Evolutionary conservation across 202 grass and related monocot genomes (phyloP).

Genomic region (Cymbopogon flexuosus): DNA sequence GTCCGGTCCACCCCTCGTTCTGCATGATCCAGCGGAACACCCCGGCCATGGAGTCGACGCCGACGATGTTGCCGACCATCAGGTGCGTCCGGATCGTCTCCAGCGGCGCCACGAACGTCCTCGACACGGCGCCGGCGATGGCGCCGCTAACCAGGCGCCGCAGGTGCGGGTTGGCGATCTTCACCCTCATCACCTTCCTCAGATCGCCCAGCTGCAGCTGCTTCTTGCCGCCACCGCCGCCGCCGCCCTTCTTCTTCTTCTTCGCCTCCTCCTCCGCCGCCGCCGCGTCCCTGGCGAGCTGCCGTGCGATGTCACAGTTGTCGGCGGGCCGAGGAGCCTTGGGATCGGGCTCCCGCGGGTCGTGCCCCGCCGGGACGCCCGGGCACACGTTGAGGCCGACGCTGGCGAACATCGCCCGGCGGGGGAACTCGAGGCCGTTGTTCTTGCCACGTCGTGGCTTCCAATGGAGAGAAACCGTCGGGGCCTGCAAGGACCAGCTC

Average conservation of each 20-base stretch:
- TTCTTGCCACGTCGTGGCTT: not conserved
- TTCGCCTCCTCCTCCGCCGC: not conserved
- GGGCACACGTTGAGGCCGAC: constrained; percentile 14
- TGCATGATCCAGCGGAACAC: constrained; percentile 59
- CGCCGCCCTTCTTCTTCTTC: not conserved
- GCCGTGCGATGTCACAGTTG: constrained; percentile 25
- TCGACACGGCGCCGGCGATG: constrained; percentile 68
- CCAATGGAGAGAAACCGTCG: constrained; percentile 21
- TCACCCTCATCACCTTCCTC: constrained; percentile 44
- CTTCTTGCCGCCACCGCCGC: not conserved
- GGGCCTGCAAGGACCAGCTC: constrained; percentile 17
- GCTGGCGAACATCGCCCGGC: constrained; percentile 42
- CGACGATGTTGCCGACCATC: constrained; percentile 72
- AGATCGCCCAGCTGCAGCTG: not conserved
- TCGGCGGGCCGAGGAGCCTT: not conserved
- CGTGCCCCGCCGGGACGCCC: not conserved
- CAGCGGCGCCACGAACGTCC: constrained; percentile 73
- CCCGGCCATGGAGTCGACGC: constrained; percentile 40
- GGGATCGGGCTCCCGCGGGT: not conserved
- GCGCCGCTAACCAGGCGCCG: constrained; percentile 64
- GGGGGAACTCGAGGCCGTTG: constrained; percentile 21
- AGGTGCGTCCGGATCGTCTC: constrained; percentile 87
- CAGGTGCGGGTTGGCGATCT: constrained; percentile 58
- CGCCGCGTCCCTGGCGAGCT: no score
- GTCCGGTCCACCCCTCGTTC: constrained; percentile 66